A percentile compares a stretch with the other conserved stretches of the same genome.
These are phyloP conservation scores for Schizothecium vesticola DNA, from an alignment of 495 filamentous ascomycete genomes.

Conservation along the genomic window DNA sequence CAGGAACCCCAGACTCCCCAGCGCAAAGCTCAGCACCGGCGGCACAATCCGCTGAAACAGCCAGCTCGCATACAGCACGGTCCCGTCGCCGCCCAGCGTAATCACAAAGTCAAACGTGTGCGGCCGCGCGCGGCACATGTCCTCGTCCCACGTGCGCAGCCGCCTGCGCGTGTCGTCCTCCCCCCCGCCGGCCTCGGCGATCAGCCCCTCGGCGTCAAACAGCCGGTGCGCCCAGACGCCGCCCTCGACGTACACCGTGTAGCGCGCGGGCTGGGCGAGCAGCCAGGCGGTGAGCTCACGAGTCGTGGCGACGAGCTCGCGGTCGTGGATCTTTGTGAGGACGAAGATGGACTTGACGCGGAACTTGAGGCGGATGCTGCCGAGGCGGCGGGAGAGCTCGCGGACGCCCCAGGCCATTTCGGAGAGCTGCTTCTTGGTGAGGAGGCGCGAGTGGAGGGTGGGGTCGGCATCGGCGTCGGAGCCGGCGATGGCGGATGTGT, in stretches of 20 bases:
- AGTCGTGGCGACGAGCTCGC: slow-evolving; percentile 55
- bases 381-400: slow-evolving; percentile 79
- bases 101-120: slow-evolving; percentile 91
- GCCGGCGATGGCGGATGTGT: too few species aligned
- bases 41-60: slow-evolving; percentile 96
- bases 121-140: slow-evolving; percentile 68
- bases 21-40: slow-evolving; percentile 82
- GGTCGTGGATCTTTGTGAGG: slow-evolving; percentile 83
- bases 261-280: slow-evolving; percentile 59
- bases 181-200: slow-evolving; percentile 36
- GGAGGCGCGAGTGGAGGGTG: slow-evolving; percentile 45
- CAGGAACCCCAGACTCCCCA: slow-evolving; percentile 89
- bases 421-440: slow-evolving; percentile 87
- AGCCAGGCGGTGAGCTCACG: slow-evolving; percentile 52
- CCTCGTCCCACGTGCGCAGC: slow-evolving; percentile 75
- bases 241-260: slow-evolving; percentile 77
- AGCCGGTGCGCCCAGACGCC: slow-evolving; percentile 60
- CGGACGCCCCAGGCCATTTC: slow-evolving; percentile 96
- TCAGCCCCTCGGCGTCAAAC: slow-evolving; percentile 63
- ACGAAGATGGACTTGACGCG: slow-evolving; percentile 79
- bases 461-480: background rate
- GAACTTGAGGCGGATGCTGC: slow-evolving; percentile 71
- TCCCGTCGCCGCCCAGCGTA: slow-evolving; percentile 94
- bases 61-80: slow-evolving; percentile 93
- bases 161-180: slow-evolving; percentile 45